These are phyloP conservation scores for Colletotrichum cuscutae DNA, from an alignment of 2,329 filamentous ascomycete genomes.

Conservation along the genomic window DNA sequence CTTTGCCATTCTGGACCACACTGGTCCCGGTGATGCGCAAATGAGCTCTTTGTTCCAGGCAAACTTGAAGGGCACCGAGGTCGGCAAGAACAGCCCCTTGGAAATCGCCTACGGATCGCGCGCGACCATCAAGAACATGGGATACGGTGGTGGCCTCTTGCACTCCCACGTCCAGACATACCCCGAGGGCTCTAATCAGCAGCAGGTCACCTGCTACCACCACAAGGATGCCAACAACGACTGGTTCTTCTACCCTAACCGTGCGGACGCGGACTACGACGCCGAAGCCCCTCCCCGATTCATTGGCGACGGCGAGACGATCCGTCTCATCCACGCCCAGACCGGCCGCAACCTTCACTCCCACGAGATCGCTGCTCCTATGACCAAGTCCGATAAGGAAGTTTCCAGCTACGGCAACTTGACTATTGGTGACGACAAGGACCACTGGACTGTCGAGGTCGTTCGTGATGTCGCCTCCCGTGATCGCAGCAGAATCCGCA, in stretches of 20 bases:
- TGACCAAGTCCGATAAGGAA: constrained; percentile 90
- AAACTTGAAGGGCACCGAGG: constrained; percentile 91
- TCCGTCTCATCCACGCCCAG: constrained; percentile 93
- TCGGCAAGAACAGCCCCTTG: constrained; percentile 93
- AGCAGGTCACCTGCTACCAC: constrained; percentile 99
- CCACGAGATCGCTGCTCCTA: constrained; percentile 86
- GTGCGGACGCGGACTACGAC: constrained; percentile 78
- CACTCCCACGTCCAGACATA: constrained; percentile 98
- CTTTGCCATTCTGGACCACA: constrained; percentile 92
- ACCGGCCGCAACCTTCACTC: constrained; percentile 98
- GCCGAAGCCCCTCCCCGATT: constrained; percentile 77
- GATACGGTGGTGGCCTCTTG: constrained; percentile 94
- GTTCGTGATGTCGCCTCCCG: constrained; percentile 88
- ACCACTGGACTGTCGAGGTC: constrained; percentile 96
- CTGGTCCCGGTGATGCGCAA: constrained; percentile 96
- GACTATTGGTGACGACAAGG: constrained; percentile 95
- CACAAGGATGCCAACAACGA: constrained; percentile 99
- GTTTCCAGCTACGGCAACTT: constrained; percentile 97
- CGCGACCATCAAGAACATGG: constrained; percentile 98
- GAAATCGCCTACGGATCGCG: constrained; percentile 91
- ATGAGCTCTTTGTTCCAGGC: constrained; percentile 99
- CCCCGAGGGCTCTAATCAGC: constrained; percentile 91
- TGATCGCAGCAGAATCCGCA: constrained; percentile 86
- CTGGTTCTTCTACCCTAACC: constrained; percentile 98
- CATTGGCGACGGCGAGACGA: constrained; percentile 78